Evolutionary conservation across 306 rosid species (phyloP).

Genomic region (Lagenaria siceraria): DNA sequence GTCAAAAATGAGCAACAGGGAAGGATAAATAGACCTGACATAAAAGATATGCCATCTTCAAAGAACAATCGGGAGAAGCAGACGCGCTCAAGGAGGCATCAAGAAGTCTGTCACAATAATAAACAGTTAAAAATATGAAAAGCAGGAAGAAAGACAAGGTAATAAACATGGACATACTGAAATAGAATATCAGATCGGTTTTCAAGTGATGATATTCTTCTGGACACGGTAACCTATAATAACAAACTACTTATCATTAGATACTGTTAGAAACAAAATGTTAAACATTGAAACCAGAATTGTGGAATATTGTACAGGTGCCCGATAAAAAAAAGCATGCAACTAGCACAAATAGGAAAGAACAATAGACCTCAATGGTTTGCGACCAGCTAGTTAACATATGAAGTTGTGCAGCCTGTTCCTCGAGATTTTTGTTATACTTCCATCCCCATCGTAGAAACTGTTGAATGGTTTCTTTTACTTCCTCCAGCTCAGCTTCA

Average conservation of each 20-base stretch:
- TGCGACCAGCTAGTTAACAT: slow-evolving; percentile 97
- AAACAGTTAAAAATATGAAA: neutral
- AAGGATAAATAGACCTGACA: slow-evolving; percentile 46
- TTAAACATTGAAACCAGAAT: neutral
- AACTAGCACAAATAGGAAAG: slow-evolving; percentile 1
- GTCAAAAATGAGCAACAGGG: neutral
- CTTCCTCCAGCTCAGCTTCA: slow-evolving; percentile 65
- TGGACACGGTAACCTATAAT: slow-evolving; percentile 61
- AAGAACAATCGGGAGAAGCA: slow-evolving; percentile 93
- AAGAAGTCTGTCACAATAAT: slow-evolving; percentile 49
- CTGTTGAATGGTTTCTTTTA: slow-evolving; percentile 67
- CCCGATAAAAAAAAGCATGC: neutral
- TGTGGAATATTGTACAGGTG: neutral
- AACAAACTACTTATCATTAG: neutral
- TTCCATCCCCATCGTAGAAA: slow-evolving; percentile 99
- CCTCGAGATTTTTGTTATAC: slow-evolving; percentile 92
- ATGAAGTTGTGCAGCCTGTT: slow-evolving; percentile 97
- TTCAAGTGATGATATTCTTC: slow-evolving; percentile 76
- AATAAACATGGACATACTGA: slow-evolving; percentile 44
- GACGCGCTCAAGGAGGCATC: slow-evolving; percentile 70
- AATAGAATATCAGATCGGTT: slow-evolving; percentile 74
- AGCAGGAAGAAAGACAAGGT: slow-evolving; percentile 1
- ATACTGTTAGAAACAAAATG: neutral
- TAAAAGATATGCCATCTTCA: slow-evolving; percentile 82
- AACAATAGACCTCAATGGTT: slow-evolving; percentile 64